phyloP scores from a whole-genome alignment of 2,329 filamentous ascomycete species.

The Trichophyton schoenleinii region DNA sequence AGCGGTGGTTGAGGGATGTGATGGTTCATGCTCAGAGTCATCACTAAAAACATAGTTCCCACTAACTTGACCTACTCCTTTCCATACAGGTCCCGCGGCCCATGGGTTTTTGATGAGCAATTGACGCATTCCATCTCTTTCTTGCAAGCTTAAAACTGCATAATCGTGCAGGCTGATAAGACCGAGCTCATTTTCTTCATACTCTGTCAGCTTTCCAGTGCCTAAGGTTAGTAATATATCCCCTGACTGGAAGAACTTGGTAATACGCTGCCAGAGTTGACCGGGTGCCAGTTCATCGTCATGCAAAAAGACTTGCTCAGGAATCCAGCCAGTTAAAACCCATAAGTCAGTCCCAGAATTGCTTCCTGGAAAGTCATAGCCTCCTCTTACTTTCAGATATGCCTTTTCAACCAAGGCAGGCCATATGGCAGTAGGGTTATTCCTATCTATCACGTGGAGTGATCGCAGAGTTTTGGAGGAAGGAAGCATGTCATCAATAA shows the following conservation, averaged over 20 bases:
- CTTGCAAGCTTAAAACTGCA: conserved; percentile 68
- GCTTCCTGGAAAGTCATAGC: conserved; percentile 94
- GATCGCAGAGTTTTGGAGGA: conserved; percentile 58
- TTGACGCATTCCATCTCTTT: conserved; percentile 48
- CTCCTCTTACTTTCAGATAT: conserved; percentile 86
- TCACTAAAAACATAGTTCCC: conserved; percentile 10
- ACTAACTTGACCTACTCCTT: conserved; percentile 16
- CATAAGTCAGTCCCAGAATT: conserved; percentile 93
- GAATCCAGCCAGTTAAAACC: conserved; percentile 90
- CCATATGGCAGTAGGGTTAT: conserved; percentile 73
- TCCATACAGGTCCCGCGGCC: conserved; percentile 52
- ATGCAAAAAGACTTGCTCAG: conserved; percentile 86
- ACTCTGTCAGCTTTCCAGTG: conserved; percentile 65
- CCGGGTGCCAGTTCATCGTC: conserved; percentile 68
- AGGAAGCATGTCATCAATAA: conserved; percentile 80
- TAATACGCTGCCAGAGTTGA: conserved; percentile 64
- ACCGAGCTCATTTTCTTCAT: conserved; percentile 68
- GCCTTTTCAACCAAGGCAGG: conserved; percentile 90
- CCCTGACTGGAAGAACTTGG: conserved; percentile 59
- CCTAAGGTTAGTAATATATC: conserved; percentile 83
- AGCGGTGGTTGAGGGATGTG: conserved; percentile 20
- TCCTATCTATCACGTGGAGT: conserved; percentile 76
- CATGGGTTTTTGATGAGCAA: conserved; percentile 92
- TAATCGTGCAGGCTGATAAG: conserved; percentile 89
- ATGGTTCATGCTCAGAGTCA: conserved; percentile 10